phyloP scores from a whole-genome alignment of 441 rosid genomes.

The Bruguiera hainesii region DNA sequence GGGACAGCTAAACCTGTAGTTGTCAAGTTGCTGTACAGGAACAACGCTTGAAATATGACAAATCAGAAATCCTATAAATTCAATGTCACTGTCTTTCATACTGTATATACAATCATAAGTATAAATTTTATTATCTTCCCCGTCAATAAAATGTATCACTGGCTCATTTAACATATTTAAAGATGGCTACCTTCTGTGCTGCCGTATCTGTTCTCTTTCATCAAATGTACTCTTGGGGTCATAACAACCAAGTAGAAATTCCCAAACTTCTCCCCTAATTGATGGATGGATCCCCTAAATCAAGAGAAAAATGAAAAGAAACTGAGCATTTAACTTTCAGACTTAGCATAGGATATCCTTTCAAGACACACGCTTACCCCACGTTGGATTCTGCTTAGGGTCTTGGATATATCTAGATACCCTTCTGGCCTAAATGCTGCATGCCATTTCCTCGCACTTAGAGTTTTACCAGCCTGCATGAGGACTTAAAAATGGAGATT shows the following conservation, averaged over 20 bases:
- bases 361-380: conserved; percentile 50
- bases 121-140: no score
- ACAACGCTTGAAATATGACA: no score
- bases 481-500: conserved; percentile 18
- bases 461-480: conserved; percentile 85
- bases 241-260: conserved; percentile 86
- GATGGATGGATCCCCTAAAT: conserved; percentile 85
- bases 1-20: no score
- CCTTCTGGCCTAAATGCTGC: conserved; percentile 77
- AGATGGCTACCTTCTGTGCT: conserved; percentile 55
- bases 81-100: no score
- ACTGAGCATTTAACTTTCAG: conserved; percentile 7
- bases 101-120: no score
- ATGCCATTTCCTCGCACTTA: conserved; percentile 92
- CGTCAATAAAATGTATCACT: no score
- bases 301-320: not conserved
- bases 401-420: conserved; percentile 66
- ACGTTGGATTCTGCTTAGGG: conserved; percentile 70
- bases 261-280: conserved; percentile 99
- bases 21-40: no score
- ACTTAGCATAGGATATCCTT: not conserved
- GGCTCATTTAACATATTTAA: conserved; percentile 11
- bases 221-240: conserved; percentile 83
- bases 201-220: conserved; percentile 70
- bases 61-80: no score